A percentile compares a stretch with the other conserved stretches of the same genome.
phyloP scores from a whole-genome alignment of 2,329 filamentous ascomycete genomes.

The Arthrobotrys entomopaga region DNA sequence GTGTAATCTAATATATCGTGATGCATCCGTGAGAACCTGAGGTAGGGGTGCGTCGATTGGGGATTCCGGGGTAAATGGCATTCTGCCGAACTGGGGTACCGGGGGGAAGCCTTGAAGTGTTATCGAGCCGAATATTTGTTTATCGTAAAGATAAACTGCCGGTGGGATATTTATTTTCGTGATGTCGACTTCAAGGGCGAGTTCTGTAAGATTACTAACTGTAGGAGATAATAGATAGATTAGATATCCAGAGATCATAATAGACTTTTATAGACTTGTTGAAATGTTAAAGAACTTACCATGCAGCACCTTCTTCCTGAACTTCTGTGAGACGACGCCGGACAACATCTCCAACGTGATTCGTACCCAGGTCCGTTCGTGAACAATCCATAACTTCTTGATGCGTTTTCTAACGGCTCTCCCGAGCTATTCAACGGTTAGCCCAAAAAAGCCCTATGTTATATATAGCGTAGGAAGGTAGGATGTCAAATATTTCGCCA shows the following conservation, averaged over 20 bases:
- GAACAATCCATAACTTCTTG: constrained; percentile 69
- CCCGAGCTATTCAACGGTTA: constrained; percentile 61
- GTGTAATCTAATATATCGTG: constrained; percentile 66
- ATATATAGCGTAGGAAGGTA: not conserved
- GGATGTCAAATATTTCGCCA: not conserved
- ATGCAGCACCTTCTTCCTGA: constrained; percentile 69
- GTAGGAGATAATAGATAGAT: constrained; percentile 10
- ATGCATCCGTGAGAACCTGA: constrained; percentile 67
- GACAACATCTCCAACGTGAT: constrained; percentile 69
- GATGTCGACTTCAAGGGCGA: constrained; percentile 67
- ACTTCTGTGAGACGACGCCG: constrained; percentile 69
- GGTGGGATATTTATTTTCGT: constrained; percentile 68
- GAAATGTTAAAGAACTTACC: constrained; percentile 60
- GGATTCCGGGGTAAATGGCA: constrained; percentile 62
- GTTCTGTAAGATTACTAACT: constrained; percentile 66
- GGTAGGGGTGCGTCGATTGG: constrained; percentile 65
- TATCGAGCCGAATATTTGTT: constrained; percentile 62
- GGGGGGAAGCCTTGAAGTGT: constrained; percentile 63
- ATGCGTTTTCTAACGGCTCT: constrained; percentile 68
- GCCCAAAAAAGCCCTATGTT: not conserved
- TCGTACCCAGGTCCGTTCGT: constrained; percentile 69
- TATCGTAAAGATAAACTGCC: constrained; percentile 68
- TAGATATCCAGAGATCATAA: not conserved
- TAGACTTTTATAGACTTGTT: not conserved
- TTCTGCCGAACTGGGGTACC: constrained; percentile 64